Evolutionary conservation across 805 yeast genomes (phyloP), one percentile per base, ranked within the genome.

Genomic region (Ogataea polymorpha): DNA sequence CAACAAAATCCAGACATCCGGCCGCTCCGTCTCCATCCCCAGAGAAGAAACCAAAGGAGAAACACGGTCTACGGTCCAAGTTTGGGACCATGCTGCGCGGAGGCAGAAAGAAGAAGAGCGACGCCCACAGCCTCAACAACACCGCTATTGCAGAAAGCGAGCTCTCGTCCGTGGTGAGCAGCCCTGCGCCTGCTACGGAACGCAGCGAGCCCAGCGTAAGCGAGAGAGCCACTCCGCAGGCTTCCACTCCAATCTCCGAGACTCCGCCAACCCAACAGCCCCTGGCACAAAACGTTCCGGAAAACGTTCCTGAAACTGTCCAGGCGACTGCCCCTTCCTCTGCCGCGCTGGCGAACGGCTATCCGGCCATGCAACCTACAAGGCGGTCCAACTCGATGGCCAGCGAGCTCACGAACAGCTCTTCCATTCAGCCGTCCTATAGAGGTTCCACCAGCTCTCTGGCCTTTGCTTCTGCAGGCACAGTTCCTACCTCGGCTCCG

Each of bases 1-100:
- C 49, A n/a, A 23, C 42, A 13, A 46, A 42, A 21, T 43, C 55
- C 10, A 45, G 49, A 32, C 43, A 40, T 13, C 25, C 52, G 20
- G 43, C 53, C 10, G 37, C 39, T 11, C 36, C 46, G 9, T 48
- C 52, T 12, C 41, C 43, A 23, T 35, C 48, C 10, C 32, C 45
- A 9, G 48, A 43, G 14, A 44, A 51, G 16, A 46, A 46, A 15
- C 51, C 44, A 12, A 57, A 58, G 38, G 62, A 69, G 48, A 56
- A 54, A 38, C 28, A 61, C 33, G 72, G 71, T 33, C 61, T 86
- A 53, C 78, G 77, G 61, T 82, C 89, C 5, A 79, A 68, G 54
- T 82, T 86, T 42, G 95, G 95, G 8, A 82, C 93, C 1, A 75
- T 86, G 47, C 79, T 86, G 53, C 58, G 58, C 37, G 55, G 61